Evolutionary conservation across 2,329 filamentous ascomycete genomes (phyloP).

Genomic region (Trichoderma asperellum): DNA sequence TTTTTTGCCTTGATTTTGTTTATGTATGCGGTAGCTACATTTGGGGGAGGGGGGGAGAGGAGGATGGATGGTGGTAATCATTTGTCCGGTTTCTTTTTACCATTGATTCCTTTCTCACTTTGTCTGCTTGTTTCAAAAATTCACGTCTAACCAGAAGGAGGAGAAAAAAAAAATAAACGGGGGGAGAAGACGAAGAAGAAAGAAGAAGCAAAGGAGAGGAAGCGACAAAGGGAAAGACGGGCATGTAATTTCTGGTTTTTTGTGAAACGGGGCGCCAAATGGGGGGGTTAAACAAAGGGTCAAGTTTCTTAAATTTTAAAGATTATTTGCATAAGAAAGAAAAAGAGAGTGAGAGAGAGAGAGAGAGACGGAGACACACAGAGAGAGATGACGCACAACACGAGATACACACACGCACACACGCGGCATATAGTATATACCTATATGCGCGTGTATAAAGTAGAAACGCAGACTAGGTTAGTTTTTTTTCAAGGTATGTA

Average conservation of each 20-base stretch:
- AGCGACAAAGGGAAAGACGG: conserved; percentile 29
- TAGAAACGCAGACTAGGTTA: conserved; percentile 1
- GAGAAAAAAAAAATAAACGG: not conserved
- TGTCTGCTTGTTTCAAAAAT: conserved; percentile 4
- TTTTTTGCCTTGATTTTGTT: not conserved
- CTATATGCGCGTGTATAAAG: conserved; percentile 15
- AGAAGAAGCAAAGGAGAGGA: conserved; percentile 4
- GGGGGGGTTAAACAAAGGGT: conserved; percentile 25
- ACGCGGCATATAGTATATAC: conserved; percentile 10
- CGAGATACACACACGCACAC: conserved; percentile 1
- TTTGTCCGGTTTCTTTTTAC: not conserved
- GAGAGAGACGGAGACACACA: not conserved
- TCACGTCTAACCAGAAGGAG: no score
- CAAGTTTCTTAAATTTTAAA: conserved; percentile 10
- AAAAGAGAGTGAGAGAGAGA: not conserved
- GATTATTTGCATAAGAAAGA: conserved; percentile 27
- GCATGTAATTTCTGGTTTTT: conserved; percentile 25
- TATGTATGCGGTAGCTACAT: conserved; percentile 14
- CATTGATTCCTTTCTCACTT: not conserved
- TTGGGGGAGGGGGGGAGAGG: conserved; percentile 13
- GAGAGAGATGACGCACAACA: not conserved
- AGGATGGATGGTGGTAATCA: conserved; percentile 16
- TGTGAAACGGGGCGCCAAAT: conserved; percentile 29
- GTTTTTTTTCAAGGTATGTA: not conserved
- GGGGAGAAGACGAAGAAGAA: not conserved